Conservation (phyloP, 2,329 filamentous ascomycete genomes). For the Cercospora brassicicola region DNA sequence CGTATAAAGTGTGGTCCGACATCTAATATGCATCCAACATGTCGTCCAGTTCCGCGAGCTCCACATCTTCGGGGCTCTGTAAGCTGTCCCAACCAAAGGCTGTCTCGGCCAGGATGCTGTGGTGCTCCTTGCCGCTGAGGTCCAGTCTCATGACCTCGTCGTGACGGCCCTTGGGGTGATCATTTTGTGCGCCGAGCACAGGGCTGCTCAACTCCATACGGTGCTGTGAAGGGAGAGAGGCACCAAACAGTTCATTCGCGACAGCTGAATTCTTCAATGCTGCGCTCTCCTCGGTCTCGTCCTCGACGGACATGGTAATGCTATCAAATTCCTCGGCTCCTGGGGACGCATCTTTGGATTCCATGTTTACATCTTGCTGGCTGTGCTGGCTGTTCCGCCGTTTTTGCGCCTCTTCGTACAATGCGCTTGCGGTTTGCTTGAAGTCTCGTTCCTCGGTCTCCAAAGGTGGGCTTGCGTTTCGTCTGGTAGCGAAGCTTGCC, state of each 20-base stretch:
- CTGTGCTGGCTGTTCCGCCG: slow-evolving; percentile 42
- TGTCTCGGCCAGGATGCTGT: slow-evolving; percentile 31
- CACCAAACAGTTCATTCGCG: slow-evolving; percentile 52
- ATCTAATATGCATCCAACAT: slow-evolving; percentile 63
- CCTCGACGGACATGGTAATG: slow-evolving; percentile 41
- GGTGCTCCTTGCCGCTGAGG: slow-evolving; percentile 22
- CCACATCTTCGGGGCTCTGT: slow-evolving; percentile 80
- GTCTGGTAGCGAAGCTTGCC: slow-evolving; percentile 56
- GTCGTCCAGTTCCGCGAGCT: slow-evolving; percentile 88
- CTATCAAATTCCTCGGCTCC: slow-evolving; percentile 37
- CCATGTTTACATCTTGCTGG: slow-evolving; percentile 42
- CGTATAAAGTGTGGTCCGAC: neutral
- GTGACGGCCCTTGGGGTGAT: slow-evolving; percentile 18
- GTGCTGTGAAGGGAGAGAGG: slow-evolving; percentile 46
- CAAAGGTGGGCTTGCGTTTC: slow-evolving; percentile 80
- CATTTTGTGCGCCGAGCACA: slow-evolving; percentile 43
- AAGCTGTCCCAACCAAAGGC: slow-evolving; percentile 42
- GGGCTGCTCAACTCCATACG: slow-evolving; percentile 50
- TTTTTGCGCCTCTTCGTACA: slow-evolving; percentile 60
- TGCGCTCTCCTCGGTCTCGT: slow-evolving; percentile 50
- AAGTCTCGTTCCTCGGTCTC: slow-evolving; percentile 97
- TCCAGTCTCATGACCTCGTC: slow-evolving; percentile 27
- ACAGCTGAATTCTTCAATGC: slow-evolving; percentile 54
- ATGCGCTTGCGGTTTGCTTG: slow-evolving; percentile 85
- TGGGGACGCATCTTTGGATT: slow-evolving; percentile 32